phyloP scores from a whole-genome alignment of 2,329 filamentous ascomycete species.

The Xylaria sp. region DNA sequence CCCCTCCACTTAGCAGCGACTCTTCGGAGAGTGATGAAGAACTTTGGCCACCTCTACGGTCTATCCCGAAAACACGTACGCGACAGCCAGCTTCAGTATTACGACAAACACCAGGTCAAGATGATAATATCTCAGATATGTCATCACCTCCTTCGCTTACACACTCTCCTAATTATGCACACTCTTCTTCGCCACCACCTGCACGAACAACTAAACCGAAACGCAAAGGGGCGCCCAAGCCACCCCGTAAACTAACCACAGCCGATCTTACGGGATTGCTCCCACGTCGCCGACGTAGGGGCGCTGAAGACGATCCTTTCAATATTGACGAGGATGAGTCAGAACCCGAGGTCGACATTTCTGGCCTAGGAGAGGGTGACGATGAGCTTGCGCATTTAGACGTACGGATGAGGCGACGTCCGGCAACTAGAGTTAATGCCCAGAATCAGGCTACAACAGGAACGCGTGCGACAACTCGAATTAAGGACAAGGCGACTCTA shows the following conservation, averaged over 20 bases:
- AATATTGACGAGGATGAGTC: constrained; percentile 55
- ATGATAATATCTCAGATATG: constrained; percentile 62
- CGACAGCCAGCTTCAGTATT: constrained; percentile 44
- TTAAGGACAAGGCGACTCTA: constrained; percentile 38
- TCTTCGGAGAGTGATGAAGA: constrained; percentile 58
- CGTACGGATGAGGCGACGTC: constrained; percentile 52
- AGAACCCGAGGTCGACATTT: constrained; percentile 61
- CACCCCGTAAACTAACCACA: constrained; percentile 61
- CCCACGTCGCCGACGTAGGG: constrained; percentile 62
- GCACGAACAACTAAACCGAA: constrained; percentile 47
- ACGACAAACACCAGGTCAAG: constrained; percentile 53
- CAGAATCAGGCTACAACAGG: constrained; percentile 42
- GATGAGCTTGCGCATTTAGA: constrained; percentile 66
- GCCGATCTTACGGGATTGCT: constrained; percentile 66
- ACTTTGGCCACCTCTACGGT: constrained; percentile 64
- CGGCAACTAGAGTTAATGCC: constrained; percentile 48
- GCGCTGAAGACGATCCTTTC: constrained; percentile 53
- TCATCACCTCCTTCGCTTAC: constrained; percentile 75
- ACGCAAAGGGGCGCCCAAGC: constrained; percentile 52
- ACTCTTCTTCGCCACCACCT: constrained; percentile 48
- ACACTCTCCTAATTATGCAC: constrained; percentile 69
- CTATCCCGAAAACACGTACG: constrained; percentile 59
- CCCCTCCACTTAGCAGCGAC: constrained; percentile 66
- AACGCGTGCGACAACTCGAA: constrained; percentile 33
- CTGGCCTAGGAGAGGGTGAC: constrained; percentile 62